Evolutionary conservation across 495 filamentous ascomycete species (phyloP).

Genomic region (Talaromyces adpressus): DNA sequence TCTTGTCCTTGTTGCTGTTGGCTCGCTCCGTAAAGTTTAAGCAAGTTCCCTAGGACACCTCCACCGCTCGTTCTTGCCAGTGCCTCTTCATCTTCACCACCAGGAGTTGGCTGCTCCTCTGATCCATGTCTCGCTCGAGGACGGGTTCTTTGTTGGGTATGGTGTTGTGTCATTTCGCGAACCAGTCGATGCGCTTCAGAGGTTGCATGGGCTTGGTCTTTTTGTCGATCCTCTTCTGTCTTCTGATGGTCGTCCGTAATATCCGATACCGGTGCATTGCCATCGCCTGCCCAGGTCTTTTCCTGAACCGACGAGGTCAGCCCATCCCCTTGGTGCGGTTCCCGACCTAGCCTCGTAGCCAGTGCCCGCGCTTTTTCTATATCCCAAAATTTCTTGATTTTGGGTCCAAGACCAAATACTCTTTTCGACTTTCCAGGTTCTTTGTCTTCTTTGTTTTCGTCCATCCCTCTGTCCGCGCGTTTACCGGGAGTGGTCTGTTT

Average conservation of each 20-base stretch:
- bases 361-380: not conserved
- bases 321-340: conserved; percentile 2
- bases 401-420: not conserved
- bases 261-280: conserved; percentile 19
- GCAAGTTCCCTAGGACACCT: conserved; percentile 68
- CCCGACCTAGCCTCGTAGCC: conserved; percentile 2
- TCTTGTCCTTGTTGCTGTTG: conserved; percentile 13
- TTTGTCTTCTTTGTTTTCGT: not conserved
- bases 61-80: conserved; percentile 27
- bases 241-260: conserved; percentile 27
- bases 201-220: conserved; percentile 10
- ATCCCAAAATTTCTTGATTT: not conserved
- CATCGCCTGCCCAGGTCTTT: conserved; percentile 18
- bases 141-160: not conserved
- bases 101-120: not conserved
- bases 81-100: conserved; percentile 2
- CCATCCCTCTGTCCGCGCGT: not conserved
- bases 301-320: conserved; percentile 1
- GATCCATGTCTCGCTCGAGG: conserved; percentile 3
- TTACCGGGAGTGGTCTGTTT: not conserved
- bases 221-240: conserved; percentile 21
- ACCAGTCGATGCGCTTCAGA: conserved; percentile 19
- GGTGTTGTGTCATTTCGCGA: conserved; percentile 14
- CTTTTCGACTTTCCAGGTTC: not conserved
- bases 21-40: conserved; percentile 61